Conservation (phyloP, 1,139 yeast species). For the Magnusiomyces paraingens region DNA sequence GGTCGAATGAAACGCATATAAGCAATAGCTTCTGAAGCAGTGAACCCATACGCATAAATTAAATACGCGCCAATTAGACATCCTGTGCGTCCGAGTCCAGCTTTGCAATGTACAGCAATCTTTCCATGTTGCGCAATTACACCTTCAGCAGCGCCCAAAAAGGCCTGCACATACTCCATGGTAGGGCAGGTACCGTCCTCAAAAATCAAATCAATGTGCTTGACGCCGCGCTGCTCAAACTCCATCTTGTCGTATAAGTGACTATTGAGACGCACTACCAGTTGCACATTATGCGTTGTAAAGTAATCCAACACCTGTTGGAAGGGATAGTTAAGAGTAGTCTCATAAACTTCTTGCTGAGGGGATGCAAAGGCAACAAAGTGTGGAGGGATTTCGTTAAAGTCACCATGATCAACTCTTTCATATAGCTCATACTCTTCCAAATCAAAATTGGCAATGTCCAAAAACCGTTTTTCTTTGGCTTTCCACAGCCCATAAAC, state of each 20-base stretch:
- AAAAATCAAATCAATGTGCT: conserved; percentile 90
- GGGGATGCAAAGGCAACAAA: conserved; percentile 98
- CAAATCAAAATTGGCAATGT: conserved; percentile 77
- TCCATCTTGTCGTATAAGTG: conserved; percentile 81
- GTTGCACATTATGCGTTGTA: conserved; percentile 61
- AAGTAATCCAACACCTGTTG: conserved; percentile 75
- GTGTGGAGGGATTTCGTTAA: conserved; percentile 84
- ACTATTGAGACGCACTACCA: conserved; percentile 88
- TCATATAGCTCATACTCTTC: conserved; percentile 92
- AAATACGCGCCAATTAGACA: conserved; percentile 95
- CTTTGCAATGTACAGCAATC: conserved; percentile 96
- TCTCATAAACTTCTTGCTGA: conserved; percentile 46
- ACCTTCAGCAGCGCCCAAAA: conserved; percentile 92
- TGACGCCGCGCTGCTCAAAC: conserved; percentile 75
- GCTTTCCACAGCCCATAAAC: conserved; percentile 98
- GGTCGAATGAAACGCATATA: conserved; percentile 95
- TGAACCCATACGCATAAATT: conserved; percentile 91
- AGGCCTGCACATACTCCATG: conserved; percentile 82
- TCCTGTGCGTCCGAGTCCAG: conserved; percentile 96
- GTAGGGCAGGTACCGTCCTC: conserved; percentile 99
- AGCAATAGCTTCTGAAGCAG: conserved; percentile 94
- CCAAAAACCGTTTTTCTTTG: conserved; percentile 86
- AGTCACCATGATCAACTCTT: conserved; percentile 94
- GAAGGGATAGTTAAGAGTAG: conserved; percentile 39
- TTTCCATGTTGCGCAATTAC: conserved; percentile 79